phyloP scores from a whole-genome alignment of 192 early-diverging fungal genomes.

The Umbelopsis isabellina region DNA sequence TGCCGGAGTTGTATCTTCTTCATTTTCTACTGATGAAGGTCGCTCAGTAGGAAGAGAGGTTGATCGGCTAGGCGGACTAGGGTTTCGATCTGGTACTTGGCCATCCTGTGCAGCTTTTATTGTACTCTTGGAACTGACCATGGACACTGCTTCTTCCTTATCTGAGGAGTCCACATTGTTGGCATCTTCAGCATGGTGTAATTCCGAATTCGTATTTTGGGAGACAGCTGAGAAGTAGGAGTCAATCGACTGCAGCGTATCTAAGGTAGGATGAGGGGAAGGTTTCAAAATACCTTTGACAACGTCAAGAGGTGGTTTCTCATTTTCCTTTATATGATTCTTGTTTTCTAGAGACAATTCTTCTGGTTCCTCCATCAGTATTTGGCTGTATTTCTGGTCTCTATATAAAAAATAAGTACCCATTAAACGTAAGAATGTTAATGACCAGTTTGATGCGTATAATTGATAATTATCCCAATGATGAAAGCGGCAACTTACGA shows the following conservation, averaged over 20 bases:
- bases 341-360: not conserved
- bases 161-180: not conserved
- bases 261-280: not conserved
- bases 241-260: not conserved
- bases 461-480: no score
- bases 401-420: not conserved
- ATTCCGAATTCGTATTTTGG: not conserved
- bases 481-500: no score
- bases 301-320: not conserved
- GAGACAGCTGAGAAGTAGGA: not conserved
- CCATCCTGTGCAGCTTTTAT: not conserved
- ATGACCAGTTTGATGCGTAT: no score
- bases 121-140: not conserved
- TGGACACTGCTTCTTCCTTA: not conserved
- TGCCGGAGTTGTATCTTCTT: conserved; percentile 1
- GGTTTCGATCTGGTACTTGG: not conserved
- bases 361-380: not conserved
- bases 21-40: not conserved
- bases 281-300: not conserved
- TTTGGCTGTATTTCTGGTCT: not conserved
- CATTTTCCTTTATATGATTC: not conserved
- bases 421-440: no score
- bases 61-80: not conserved
- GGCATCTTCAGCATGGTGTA: not conserved
- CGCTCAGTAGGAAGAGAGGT: not conserved